Evolutionary conservation across 805 yeast species (phyloP), one percentile per base, ranked within the genome.

Genomic region (Tetrapisispora fleetii): DNA sequence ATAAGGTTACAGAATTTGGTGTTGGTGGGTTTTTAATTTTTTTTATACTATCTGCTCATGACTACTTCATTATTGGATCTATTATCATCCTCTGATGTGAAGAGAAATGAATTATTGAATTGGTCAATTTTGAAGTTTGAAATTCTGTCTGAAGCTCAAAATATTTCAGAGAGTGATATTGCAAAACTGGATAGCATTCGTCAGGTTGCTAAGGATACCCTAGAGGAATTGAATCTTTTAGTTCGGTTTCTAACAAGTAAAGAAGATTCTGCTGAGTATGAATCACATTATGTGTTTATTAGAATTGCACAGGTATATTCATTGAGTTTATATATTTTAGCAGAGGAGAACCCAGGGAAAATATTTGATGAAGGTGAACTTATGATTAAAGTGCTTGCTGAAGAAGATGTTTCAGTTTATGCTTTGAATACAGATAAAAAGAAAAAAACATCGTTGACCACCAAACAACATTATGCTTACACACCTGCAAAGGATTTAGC

Each of bases 401-500:
- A 66, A 47, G 68, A 64, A 41, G 56, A 55, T 33, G 46, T 62
- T 14, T 50, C 9, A 10, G 19, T 28, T 28, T 51, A 22, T 50
- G 38, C 45, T 4, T 45, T 51, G 7, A 53, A 49, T 40, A 30
- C 39, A 5, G 41, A 50, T 35, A 50, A 49, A 36, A 57, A 57
- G 48, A 62, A 58, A 40, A 58, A 58, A 43, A 53, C 50, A 37
- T 24, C 46, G 2, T 27, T 32, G 9, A 16, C 21, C 4, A 5
- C 10, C 21, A 63, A 63, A 35, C 57, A 58, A 17, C 45, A 48
- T 0, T 56, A 59, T 47, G 45, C 46, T 9, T 55, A 53, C 36
- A 51, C 63, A 1, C 56, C 62, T 16, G 54, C 61, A 5, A 68
- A 65, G 49, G 59, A 63, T 27, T 14, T 67, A 21, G 60, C 68